Percentiles rank a stretch among this genome's conserved stretches.
Evolutionary conservation across 371 early-diverging fungal species (phyloP).

Genomic region (Apophysomyces sp.): DNA sequence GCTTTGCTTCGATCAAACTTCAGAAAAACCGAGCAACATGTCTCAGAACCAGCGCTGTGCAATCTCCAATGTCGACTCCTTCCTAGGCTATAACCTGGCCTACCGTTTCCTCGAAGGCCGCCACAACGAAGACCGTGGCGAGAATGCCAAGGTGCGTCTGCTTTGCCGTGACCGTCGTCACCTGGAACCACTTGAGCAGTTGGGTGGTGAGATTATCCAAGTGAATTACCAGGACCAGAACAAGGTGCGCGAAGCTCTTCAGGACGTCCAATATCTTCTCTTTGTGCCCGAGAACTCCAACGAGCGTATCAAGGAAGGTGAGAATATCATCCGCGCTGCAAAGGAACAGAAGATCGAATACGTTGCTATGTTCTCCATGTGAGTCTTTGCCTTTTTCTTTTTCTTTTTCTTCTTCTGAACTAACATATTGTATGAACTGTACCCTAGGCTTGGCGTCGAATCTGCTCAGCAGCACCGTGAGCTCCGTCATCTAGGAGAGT

Average conservation of each 20-base stretch:
- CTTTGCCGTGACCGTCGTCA: constrained; percentile 25
- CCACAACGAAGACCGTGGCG: neutral
- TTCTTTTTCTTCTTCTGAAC: neutral
- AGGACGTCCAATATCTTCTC: constrained; percentile 15
- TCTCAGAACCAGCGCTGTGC: constrained; percentile 24
- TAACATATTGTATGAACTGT: constrained; percentile 3
- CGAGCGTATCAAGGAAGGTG: constrained; percentile 27
- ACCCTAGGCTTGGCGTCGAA: constrained; percentile 31
- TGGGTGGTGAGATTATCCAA: constrained; percentile 32
- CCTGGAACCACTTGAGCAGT: constrained; percentile 22
- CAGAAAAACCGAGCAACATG: no score
- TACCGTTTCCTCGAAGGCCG: constrained; percentile 25
- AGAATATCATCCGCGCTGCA: constrained; percentile 28
- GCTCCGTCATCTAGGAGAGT: constrained; percentile 18
- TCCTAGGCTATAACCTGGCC: constrained; percentile 33
- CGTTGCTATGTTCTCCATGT: constrained; percentile 33
- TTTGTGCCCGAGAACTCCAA: constrained; percentile 33
- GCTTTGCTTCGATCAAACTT: no score
- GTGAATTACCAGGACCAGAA: constrained; percentile 32
- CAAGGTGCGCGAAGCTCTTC: constrained; percentile 18
- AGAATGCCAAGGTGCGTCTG: constrained; percentile 16
- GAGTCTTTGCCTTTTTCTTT: constrained; percentile 7
- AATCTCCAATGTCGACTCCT: constrained; percentile 38
- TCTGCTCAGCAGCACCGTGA: constrained; percentile 11
- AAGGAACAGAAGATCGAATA: constrained; percentile 25